These are phyloP conservation scores for Huntiella abstrusa DNA, from an alignment of 2,329 filamentous ascomycete genomes.

Conservation along the genomic window DNA sequence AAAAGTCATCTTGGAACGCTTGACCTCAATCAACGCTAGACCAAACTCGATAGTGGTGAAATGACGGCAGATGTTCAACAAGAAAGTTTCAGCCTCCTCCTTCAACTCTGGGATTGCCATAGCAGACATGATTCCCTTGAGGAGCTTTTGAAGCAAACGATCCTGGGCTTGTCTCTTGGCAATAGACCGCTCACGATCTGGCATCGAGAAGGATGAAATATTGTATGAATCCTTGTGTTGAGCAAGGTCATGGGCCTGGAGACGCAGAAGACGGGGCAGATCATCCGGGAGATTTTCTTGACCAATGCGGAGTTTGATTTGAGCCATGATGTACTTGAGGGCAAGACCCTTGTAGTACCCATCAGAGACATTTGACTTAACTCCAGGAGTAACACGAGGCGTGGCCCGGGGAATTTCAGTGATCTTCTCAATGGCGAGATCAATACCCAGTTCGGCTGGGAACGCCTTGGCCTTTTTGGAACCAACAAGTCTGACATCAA, in stretches of 20 bases:
- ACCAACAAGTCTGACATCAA: conserved; percentile 76
- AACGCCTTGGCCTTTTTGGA: conserved; percentile 80
- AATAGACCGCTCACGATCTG: conserved; percentile 66
- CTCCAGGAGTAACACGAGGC: conserved; percentile 19
- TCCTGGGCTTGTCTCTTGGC: conserved; percentile 78
- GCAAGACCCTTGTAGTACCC: conserved; percentile 86
- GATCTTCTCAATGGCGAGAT: conserved; percentile 73
- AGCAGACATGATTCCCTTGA: conserved; percentile 78
- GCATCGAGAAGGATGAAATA: conserved; percentile 50
- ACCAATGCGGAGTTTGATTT: conserved; percentile 80
- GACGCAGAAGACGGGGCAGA: conserved; percentile 60
- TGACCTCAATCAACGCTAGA: conserved; percentile 60
- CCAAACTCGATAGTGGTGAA: conserved; percentile 83
- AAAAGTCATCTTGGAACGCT: conserved; percentile 61
- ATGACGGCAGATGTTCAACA: conserved; percentile 70
- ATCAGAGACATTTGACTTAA: conserved; percentile 45
- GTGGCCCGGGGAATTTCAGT: conserved; percentile 53
- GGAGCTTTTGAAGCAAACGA: conserved; percentile 58
- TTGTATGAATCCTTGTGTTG: conserved; percentile 53
- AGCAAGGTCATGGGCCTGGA: conserved; percentile 75
- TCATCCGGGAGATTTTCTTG: conserved; percentile 79
- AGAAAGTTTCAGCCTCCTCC: conserved; percentile 52
- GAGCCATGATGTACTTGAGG: conserved; percentile 67
- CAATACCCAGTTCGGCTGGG: conserved; percentile 68
- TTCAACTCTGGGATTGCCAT: conserved; percentile 67